Evolutionary conservation across 1,284 basidiomycete species (phyloP), one percentile per base, ranked within the genome.

Genomic region (Ceratobasidium sp.): DNA sequence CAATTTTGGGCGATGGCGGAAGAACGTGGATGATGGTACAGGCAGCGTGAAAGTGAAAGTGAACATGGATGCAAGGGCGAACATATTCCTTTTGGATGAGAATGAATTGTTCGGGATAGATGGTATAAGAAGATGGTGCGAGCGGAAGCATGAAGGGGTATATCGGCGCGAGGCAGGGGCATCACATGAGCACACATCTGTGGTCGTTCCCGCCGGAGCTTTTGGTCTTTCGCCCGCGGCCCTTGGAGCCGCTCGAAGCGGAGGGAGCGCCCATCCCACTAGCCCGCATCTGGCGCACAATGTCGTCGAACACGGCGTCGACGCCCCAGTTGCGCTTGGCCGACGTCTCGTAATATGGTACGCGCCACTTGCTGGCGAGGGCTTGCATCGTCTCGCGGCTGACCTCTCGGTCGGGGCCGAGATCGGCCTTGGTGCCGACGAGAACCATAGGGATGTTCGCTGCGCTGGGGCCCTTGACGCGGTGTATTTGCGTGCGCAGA

Each of bases 371-470:
- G 54, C 82, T 82, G 7, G 90, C 87, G 7, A 94, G 85, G 9
- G 86, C 82, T 77, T 91, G 87, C 52, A 94, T 91, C 0, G 87
- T 87, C 55, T 82, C 84, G 52, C 87, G 84, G 23, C 87, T 86
- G 4, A 96, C 93, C 78, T 95, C 92, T 35, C 95, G 87, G 81
- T 96, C 94, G 74, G 87, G 88, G 43, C 86, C 85, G 69, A 96
- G 87, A 80, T 96, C 95, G 73, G 93, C 86, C 81, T 96, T 96
- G 67, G 94, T 95, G 52, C 94, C 94, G 18, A 95, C 93, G 13
- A 96, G 86, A 44, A 96, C 91, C 77, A 96, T 92, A 9, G 94
- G 94, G 35, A 92, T 81, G 9, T 28, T 13, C 1, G 32, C 28
- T n/a, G 38, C 18, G 28, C 23, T 85, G 54, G 85, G 85, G n/a